Conservation (phyloP, 2,329 filamentous ascomycete genomes). For the Epichloe elymi region DNA sequence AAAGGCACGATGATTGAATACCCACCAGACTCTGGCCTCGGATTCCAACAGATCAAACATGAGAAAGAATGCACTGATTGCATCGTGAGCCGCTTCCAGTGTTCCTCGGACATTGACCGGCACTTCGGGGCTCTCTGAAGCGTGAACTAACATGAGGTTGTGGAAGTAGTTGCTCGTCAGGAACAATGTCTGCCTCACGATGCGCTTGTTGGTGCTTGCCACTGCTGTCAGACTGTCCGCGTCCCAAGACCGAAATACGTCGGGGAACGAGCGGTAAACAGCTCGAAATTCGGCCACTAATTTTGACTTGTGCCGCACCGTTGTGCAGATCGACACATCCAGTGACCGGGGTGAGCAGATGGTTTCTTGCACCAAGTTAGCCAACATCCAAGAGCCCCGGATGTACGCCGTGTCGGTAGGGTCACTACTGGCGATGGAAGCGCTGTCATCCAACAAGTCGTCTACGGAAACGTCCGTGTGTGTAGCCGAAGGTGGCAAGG, state of each 20-base stretch:
- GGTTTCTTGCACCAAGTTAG: constrained; percentile 64
- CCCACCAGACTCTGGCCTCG: constrained; percentile 74
- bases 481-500: constrained; percentile 63
- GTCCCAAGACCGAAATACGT: constrained; percentile 57
- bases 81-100: constrained; percentile 63
- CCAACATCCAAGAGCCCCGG: constrained; percentile 64
- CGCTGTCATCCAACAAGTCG: constrained; percentile 52
- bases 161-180: constrained; percentile 74
- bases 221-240: constrained; percentile 43
- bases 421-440: constrained; percentile 42
- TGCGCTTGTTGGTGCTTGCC: constrained; percentile 46
- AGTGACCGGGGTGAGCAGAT: constrained; percentile 65
- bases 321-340: constrained; percentile 57
- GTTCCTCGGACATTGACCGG: constrained; percentile 55
- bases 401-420: constrained; percentile 59
- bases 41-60: constrained; percentile 54
- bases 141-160: constrained; percentile 67
- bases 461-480: constrained; percentile 70
- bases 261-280: constrained; percentile 60
- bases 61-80: constrained; percentile 61
- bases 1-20: constrained; percentile 75
- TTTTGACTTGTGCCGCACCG: constrained; percentile 54
- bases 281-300: constrained; percentile 57
- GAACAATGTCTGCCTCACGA: constrained; percentile 63
- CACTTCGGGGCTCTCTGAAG: constrained; percentile 52